Evolutionary conservation across 2,329 filamentous ascomycete genomes (phyloP).

Genomic region (Aspergillus ibericus): DNA sequence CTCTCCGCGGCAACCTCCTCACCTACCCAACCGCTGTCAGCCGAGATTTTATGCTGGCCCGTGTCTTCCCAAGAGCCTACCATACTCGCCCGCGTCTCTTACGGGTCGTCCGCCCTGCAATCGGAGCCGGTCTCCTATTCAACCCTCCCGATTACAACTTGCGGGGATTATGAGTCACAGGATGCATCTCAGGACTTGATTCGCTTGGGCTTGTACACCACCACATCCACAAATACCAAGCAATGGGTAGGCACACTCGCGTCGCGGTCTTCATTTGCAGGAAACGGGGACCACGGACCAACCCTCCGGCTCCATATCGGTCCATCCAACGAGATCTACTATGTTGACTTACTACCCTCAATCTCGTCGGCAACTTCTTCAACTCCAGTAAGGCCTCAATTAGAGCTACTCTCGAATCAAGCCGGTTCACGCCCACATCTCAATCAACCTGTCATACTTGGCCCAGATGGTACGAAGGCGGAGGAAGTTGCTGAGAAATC

Average conservation of each 20-base stretch:
- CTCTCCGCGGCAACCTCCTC: constrained; percentile 18
- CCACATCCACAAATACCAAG: constrained; percentile 30
- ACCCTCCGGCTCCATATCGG: constrained; percentile 43
- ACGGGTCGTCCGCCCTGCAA: constrained; percentile 39
- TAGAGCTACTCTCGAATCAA: constrained; percentile 36
- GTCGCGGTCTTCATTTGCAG: constrained; percentile 35
- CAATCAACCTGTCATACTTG: constrained; percentile 41
- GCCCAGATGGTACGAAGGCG: constrained; percentile 39
- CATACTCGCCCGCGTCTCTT: constrained; percentile 42
- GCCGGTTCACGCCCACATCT: constrained; percentile 40
- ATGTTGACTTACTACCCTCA: constrained; percentile 38
- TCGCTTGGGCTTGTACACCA: constrained; percentile 53
- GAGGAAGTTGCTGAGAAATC: constrained; percentile 45
- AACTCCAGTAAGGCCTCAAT: constrained; percentile 19
- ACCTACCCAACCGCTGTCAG: constrained; percentile 20
- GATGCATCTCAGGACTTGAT: constrained; percentile 49
- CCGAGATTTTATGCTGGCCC: constrained; percentile 43
- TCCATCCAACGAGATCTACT: constrained; percentile 38
- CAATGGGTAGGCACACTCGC: constrained; percentile 45
- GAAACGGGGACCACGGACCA: constrained; percentile 25
- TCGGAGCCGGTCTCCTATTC: constrained; percentile 41
- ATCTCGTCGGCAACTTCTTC: constrained; percentile 19
- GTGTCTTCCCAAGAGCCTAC: constrained; percentile 33
- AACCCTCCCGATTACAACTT: constrained; percentile 27
- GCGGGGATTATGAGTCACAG: constrained; percentile 9